Conservation (phyloP, 1,284 basidiomycete genomes). For the Bjerkandera adusta region DNA sequence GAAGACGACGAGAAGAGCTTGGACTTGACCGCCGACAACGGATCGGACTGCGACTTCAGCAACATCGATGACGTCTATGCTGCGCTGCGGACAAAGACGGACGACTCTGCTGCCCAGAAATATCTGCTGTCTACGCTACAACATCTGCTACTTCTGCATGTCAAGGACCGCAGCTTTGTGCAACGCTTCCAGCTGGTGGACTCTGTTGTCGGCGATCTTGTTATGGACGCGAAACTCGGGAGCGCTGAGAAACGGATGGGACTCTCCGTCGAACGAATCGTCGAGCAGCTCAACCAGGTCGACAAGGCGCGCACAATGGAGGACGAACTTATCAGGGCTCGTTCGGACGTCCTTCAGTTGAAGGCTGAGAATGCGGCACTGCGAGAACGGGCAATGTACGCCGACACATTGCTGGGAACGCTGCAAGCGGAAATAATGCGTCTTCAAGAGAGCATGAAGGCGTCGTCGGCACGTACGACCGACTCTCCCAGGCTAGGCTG, state of each 20-base stretch:
- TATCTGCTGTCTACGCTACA: slow-evolving; percentile 93
- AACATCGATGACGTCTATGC: slow-evolving; percentile 87
- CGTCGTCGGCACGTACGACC: background rate
- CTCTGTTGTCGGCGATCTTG: slow-evolving; percentile 89
- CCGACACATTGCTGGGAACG: slow-evolving; percentile 78
- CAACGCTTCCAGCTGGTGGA: slow-evolving; percentile 95
- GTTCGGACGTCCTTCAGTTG: slow-evolving; percentile 60
- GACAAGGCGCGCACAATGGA: slow-evolving; percentile 79
- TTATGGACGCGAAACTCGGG: slow-evolving; percentile 87
- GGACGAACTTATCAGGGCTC: slow-evolving; percentile 72
- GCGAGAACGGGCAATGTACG: slow-evolving; percentile 68
- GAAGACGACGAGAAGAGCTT: slow-evolving; percentile 81
- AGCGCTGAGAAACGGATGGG: slow-evolving; percentile 87
- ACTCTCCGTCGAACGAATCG: slow-evolving; percentile 85
- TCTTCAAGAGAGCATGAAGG: slow-evolving; percentile 29
- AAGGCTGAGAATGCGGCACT: slow-evolving; percentile 75
- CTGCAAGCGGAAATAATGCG: slow-evolving; percentile 78
- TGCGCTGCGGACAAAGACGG: slow-evolving; percentile 72
- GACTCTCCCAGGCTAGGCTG: background rate
- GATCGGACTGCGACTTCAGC: slow-evolving; percentile 73
- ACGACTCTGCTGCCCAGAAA: slow-evolving; percentile 77
- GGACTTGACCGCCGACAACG: slow-evolving; percentile 74
- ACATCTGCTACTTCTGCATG: slow-evolving; percentile 87
- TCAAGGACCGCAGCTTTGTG: slow-evolving; percentile 79
- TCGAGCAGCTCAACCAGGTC: slow-evolving; percentile 89